Conservation (phyloP, 805 yeast genomes). For the Spathaspora hagerdaliae region DNA sequence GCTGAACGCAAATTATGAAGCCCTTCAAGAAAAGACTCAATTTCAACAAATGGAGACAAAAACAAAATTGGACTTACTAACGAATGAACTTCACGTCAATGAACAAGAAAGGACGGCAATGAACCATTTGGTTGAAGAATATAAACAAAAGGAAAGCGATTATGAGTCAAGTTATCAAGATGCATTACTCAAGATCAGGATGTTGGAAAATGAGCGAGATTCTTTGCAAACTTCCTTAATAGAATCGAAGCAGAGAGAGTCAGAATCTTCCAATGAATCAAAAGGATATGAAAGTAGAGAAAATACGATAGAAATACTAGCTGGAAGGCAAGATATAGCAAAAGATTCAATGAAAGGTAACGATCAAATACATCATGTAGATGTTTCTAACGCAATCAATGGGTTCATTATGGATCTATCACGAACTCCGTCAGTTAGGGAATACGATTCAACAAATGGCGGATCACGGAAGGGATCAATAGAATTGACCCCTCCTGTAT, state of each 20-base stretch:
- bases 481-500: conserved; percentile 8
- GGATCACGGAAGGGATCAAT: conserved; percentile 1
- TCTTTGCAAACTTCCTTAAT: not conserved
- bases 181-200: not conserved
- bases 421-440: conserved; percentile 8
- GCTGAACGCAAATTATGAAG: conserved; percentile 11
- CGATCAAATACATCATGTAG: not conserved
- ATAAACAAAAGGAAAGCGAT: not conserved
- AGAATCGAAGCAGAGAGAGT: not conserved
- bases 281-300: not conserved
- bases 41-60: not conserved
- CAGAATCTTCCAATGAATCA: not conserved
- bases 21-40: conserved; percentile 10
- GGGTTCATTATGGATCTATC: conserved; percentile 9
- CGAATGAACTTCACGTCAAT: not conserved
- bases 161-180: not conserved
- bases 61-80: not conserved
- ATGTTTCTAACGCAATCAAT: conserved; percentile 6
- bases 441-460: conserved; percentile 1
- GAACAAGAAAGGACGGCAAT: conserved; percentile 1
- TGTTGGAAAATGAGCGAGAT: conserved; percentile 1
- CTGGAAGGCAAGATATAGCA: not conserved
- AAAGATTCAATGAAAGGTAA: not conserved
- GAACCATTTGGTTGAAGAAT: not conserved
- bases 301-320: not conserved